phyloP scores from a whole-genome alignment of 192 early-diverging fungal genomes.

The Linnemannia hyalina region DNA sequence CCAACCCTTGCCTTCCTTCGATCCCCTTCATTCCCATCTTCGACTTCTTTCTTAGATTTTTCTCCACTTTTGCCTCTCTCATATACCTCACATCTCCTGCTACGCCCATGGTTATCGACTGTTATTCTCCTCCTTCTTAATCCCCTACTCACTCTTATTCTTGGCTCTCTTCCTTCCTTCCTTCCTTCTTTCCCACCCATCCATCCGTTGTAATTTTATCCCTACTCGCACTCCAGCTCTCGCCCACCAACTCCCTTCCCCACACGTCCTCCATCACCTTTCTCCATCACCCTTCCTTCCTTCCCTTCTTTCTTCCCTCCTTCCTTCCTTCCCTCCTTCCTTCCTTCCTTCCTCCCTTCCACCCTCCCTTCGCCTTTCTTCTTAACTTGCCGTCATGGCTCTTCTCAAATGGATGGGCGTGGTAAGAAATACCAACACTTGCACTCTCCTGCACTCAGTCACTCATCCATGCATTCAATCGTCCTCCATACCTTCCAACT shows the following conservation, averaged over 20 bases:
- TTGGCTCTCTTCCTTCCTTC: not conserved
- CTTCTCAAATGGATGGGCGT: conserved; percentile 69
- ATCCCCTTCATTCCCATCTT: not conserved
- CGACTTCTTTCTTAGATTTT: not conserved
- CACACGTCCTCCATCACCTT: not conserved
- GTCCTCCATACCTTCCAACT: not conserved
- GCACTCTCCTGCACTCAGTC: not conserved
- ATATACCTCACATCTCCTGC: not conserved
- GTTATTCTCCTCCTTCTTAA: not conserved
- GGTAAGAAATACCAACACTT: conserved; percentile 34
- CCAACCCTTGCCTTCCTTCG: too few relatives aligned
- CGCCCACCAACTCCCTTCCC: not conserved
- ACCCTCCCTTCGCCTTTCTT: not conserved
- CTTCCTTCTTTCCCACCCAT: not conserved
- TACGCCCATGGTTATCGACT: not conserved
- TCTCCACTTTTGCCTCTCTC: not conserved
- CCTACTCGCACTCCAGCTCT: not conserved
- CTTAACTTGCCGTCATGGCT: conserved; percentile 47
- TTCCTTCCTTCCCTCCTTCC: not conserved
- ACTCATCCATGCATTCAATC: not conserved
- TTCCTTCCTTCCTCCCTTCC: too few relatives aligned
- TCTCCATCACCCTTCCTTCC: not conserved
- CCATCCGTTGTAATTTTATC: not conserved
- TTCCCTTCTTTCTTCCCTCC: not conserved
- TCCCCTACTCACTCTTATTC: not conserved